These are phyloP conservation scores for Pseudozyma tsukubaensis DNA, from an alignment of 1,284 basidiomycete species.

Conservation along the genomic window DNA sequence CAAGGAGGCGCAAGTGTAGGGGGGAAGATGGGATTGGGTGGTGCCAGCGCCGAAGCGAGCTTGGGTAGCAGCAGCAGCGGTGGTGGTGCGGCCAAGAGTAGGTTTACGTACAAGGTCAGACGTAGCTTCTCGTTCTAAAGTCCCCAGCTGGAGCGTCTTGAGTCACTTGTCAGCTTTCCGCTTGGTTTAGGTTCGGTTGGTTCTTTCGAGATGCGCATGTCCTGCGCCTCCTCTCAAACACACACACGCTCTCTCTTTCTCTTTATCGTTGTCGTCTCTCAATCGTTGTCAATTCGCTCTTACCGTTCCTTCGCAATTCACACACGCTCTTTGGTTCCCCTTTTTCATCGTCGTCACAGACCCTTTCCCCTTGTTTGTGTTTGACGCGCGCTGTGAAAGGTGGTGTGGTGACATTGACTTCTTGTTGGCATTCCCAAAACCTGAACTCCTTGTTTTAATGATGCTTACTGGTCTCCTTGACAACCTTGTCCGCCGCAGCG, in stretches of 20 bases:
- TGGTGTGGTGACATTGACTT: conserved; percentile 11
- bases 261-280: not conserved
- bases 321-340: not conserved
- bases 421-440: not conserved
- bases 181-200: not conserved
- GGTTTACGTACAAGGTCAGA: conserved; percentile 21
- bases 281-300: conserved; percentile 1
- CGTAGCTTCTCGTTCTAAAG: conserved; percentile 5
- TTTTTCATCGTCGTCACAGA: no score
- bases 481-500: no score
- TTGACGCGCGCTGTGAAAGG: not conserved
- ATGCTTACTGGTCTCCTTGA: conserved; percentile 24
- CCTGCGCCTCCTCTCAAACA: no score
- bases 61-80: no score
- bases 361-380: not conserved
- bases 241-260: not conserved
- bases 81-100: no score
- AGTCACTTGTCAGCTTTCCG: not conserved
- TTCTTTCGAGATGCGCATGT: no score
- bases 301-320: not conserved
- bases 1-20: not conserved
- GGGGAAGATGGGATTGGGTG: no score
- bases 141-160: not conserved
- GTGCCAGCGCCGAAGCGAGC: not conserved
- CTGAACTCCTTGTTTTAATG: conserved; percentile 4